A percentile compares a stretch with the other conserved stretches of the same genome.
Conservation (phyloP, 2,329 filamentous ascomycete species). For the Grosmannia huntii region DNA sequence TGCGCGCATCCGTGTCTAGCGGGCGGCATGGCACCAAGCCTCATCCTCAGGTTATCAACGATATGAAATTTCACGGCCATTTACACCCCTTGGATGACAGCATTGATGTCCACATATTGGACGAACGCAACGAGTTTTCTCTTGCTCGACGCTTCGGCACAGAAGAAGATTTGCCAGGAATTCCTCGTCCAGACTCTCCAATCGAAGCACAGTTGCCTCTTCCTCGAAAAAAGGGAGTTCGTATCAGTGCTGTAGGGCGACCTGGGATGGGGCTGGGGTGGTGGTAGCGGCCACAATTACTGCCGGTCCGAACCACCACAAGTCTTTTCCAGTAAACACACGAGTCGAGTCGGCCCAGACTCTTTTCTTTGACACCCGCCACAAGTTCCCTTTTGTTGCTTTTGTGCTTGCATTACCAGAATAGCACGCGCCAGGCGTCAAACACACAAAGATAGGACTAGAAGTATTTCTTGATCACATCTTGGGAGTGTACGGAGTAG, state of each 20-base stretch:
- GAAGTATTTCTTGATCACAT: background rate
- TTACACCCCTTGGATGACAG: background rate
- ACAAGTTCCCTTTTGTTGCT: background rate
- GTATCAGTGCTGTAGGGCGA: constrained; percentile 23
- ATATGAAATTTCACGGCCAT: background rate
- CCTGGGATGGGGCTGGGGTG: constrained; percentile 15
- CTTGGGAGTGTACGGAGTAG: background rate
- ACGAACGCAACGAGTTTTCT: background rate
- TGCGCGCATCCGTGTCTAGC: background rate
- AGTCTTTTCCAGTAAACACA: background rate
- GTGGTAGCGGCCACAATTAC: constrained; percentile 15
- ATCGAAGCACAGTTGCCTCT: constrained; percentile 13
- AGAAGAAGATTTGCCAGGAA: constrained; percentile 4
- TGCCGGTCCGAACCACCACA: too few species aligned
- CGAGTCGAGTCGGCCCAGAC: too few species aligned
- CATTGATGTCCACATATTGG: constrained; percentile 1
- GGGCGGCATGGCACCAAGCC: background rate
- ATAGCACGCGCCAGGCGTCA: background rate
- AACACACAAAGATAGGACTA: background rate
- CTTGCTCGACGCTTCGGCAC: background rate
- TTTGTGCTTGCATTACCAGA: background rate
- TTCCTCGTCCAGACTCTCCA: constrained; percentile 21
- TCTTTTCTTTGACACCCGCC: too few species aligned
- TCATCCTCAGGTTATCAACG: background rate
- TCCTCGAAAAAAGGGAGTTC: constrained; percentile 20